phyloP scores from a whole-genome alignment of 2,329 filamentous ascomycete species.

The Cylindrodendrum hubeiense region DNA sequence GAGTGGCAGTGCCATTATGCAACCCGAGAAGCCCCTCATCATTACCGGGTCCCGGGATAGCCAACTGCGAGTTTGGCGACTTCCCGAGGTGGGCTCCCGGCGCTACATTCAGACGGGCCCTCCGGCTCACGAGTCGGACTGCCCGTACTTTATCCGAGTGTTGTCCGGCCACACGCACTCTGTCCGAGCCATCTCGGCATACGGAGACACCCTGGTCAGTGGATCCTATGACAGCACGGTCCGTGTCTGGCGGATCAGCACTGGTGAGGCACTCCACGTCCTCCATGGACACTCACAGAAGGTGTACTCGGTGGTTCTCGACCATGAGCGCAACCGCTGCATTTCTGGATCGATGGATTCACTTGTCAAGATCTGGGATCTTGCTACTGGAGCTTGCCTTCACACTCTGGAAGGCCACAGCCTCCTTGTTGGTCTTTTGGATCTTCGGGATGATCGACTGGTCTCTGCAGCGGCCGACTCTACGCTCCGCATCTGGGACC shows the following conservation, averaged over 20 bases:
- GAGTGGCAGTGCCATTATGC: slow-evolving; percentile 83
- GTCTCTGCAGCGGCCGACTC: slow-evolving; percentile 97
- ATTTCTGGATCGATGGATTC: slow-evolving; percentile 99
- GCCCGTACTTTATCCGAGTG: slow-evolving; percentile 93
- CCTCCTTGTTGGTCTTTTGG: slow-evolving; percentile 90
- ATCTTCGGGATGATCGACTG: slow-evolving; percentile 88
- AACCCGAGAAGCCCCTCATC: slow-evolving; percentile 94
- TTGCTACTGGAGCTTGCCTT: slow-evolving; percentile 85
- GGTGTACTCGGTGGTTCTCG: slow-evolving; percentile 96
- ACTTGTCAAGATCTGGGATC: slow-evolving; percentile 96
- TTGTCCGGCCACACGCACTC: slow-evolving; percentile 91
- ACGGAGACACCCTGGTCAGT: slow-evolving; percentile 95
- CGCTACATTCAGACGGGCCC: slow-evolving; percentile 84
- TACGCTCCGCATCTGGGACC: slow-evolving; percentile 96
- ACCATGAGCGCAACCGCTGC: slow-evolving; percentile 91
- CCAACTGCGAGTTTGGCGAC: slow-evolving; percentile 92
- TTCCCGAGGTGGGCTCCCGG: slow-evolving; percentile 83
- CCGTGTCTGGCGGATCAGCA: slow-evolving; percentile 97
- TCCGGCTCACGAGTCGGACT: slow-evolving; percentile 80
- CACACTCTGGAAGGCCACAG: slow-evolving; percentile 94
- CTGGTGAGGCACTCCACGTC: slow-evolving; percentile 86
- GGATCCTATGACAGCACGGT: slow-evolving; percentile 97
- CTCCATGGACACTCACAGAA: slow-evolving; percentile 91
- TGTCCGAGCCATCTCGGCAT: slow-evolving; percentile 93
- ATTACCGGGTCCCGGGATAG: slow-evolving; percentile 98